Conservation (phyloP, 495 filamentous ascomycete genomes). For the Hypoxylon cercidicola region DNA sequence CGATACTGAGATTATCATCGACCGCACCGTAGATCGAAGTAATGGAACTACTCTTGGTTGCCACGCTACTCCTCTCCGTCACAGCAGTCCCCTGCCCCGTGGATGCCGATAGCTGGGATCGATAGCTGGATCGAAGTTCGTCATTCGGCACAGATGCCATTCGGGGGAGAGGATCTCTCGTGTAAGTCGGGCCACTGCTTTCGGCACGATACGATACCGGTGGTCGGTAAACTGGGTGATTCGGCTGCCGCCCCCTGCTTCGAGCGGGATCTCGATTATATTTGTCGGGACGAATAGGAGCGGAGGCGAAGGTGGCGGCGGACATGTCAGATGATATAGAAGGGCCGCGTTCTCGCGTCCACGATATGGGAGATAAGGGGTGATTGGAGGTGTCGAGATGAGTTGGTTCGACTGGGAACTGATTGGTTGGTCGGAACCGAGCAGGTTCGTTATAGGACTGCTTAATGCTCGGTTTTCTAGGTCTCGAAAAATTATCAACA, state of each 20-base stretch:
- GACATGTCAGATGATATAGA: constrained; percentile 60
- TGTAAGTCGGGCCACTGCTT: constrained; percentile 37
- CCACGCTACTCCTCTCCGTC: constrained; percentile 83
- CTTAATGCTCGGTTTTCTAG: constrained; percentile 58
- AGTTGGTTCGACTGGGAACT: constrained; percentile 42
- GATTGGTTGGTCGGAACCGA: constrained; percentile 42
- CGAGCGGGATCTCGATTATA: constrained; percentile 34
- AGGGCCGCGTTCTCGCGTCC: constrained; percentile 54
- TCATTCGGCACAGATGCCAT: constrained; percentile 57
- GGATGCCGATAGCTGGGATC: constrained; percentile 73
- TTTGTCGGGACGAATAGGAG: constrained; percentile 47
- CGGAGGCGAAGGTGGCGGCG: constrained; percentile 54
- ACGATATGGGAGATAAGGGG: constrained; percentile 45
- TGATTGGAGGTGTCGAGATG: constrained; percentile 45
- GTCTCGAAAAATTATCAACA: constrained; percentile 65
- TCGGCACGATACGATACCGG: constrained; percentile 46
- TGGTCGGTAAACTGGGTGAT: constrained; percentile 33
- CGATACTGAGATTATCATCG: constrained; percentile 82
- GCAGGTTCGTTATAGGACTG: constrained; percentile 52
- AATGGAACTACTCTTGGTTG: constrained; percentile 81
- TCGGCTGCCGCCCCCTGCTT: constrained; percentile 37
- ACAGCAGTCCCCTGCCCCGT: constrained; percentile 73
- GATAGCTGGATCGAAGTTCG: constrained; percentile 74
- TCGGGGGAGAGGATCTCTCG: constrained; percentile 55
- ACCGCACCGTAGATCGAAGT: constrained; percentile 69